phyloP scores from a whole-genome alignment of 257 asterid species.

The Solanum pinnatisectum region DNA sequence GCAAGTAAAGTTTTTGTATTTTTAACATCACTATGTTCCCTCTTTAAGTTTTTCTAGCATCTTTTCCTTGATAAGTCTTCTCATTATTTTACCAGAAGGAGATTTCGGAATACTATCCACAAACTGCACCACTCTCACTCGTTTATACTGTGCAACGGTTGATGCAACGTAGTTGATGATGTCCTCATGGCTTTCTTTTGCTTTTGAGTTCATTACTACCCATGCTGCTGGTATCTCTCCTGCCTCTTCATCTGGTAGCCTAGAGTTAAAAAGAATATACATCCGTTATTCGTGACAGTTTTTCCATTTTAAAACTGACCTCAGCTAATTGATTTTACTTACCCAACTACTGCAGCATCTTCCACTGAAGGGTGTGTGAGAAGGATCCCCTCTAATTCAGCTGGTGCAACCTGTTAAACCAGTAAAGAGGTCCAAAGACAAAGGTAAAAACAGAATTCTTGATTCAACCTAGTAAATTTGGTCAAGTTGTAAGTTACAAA shows the following conservation, averaged over 20 bases:
- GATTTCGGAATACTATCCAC: slow-evolving; percentile 76
- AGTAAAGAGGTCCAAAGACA: background rate
- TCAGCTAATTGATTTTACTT: background rate
- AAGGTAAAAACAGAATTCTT: background rate
- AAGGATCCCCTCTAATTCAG: slow-evolving; percentile 94
- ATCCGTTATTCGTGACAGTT: background rate
- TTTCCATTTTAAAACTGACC: background rate
- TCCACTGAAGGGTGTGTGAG: slow-evolving; percentile 71
- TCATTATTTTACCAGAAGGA: slow-evolving; percentile 86
- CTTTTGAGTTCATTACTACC: slow-evolving; percentile 51
- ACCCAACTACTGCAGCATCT: slow-evolving; percentile 96
- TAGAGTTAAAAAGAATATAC: slow-evolving; percentile 6
- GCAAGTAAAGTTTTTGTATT: background rate
- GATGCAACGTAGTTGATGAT: slow-evolving; percentile 58
- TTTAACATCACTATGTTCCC: background rate
- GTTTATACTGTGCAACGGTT: slow-evolving; percentile 60
- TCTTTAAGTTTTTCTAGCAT: slow-evolving; percentile 24
- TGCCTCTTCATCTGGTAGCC: slow-evolving; percentile 66
- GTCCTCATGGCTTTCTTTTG: slow-evolving; percentile 61
- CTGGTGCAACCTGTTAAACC: slow-evolving; percentile 88
- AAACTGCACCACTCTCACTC: slow-evolving; percentile 52
- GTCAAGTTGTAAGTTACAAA: background rate
- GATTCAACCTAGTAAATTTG: background rate
- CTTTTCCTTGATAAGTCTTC: slow-evolving; percentile 63
- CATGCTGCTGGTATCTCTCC: slow-evolving; percentile 88